Evolutionary conservation across 371 early-diverging fungal species (phyloP).

Genomic region (Entomophthora muscae): DNA sequence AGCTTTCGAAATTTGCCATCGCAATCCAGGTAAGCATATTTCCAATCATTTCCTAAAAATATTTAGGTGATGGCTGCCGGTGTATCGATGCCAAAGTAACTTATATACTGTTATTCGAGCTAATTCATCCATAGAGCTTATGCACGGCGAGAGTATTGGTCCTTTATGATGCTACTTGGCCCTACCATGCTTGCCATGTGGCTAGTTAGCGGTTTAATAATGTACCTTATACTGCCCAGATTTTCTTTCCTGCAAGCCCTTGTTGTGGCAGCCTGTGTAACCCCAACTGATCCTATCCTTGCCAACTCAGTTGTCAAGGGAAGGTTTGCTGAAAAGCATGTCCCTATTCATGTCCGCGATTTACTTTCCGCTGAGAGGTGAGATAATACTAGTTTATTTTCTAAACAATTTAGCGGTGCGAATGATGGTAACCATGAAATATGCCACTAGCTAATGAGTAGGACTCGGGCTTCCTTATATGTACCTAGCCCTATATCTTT

Average conservation of each 20-base stretch:
- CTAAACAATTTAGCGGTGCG: slow-evolving; percentile 27
- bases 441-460: slow-evolving; percentile 10
- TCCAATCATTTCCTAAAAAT: slow-evolving; percentile 1
- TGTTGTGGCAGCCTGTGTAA: slow-evolving; percentile 71
- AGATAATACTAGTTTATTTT: background rate
- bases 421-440: slow-evolving; percentile 34
- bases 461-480: slow-evolving; percentile 72
- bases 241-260: slow-evolving; percentile 45
- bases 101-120: slow-evolving; percentile 8
- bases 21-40: slow-evolving; percentile 42
- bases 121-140: slow-evolving; percentile 24
- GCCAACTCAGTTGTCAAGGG: slow-evolving; percentile 89
- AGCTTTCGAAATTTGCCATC: slow-evolving; percentile 57
- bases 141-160: slow-evolving; percentile 36
- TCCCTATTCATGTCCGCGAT: slow-evolving; percentile 60
- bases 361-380: slow-evolving; percentile 69
- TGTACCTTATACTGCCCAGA: slow-evolving; percentile 38
- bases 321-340: slow-evolving; percentile 76
- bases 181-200: slow-evolving; percentile 83
- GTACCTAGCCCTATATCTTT: slow-evolving; percentile 49
- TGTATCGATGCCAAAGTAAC: slow-evolving; percentile 53
- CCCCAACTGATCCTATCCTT: slow-evolving; percentile 92
- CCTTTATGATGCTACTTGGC: slow-evolving; percentile 56
- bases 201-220: slow-evolving; percentile 48
- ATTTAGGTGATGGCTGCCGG: slow-evolving; percentile 70